Evolutionary conservation across 2,329 filamentous ascomycete genomes (phyloP).

Genomic region (Aspergillus brunneoviolaceus): DNA sequence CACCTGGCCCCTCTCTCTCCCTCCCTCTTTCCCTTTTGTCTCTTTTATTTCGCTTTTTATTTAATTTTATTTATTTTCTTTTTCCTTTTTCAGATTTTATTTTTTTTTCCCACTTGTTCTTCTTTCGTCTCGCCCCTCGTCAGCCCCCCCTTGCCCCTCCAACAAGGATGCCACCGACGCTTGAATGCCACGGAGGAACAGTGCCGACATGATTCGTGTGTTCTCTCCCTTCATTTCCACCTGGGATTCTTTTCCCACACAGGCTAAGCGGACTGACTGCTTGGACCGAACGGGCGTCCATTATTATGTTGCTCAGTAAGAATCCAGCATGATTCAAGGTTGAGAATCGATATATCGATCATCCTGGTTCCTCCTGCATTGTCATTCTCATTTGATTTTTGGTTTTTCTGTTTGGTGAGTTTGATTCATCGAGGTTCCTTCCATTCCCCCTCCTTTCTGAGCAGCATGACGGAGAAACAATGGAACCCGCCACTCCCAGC

Average conservation of each 20-base stretch:
- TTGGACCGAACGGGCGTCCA: background rate
- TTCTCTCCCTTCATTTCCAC: slow-evolving; percentile 26
- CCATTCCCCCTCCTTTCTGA: slow-evolving; percentile 1
- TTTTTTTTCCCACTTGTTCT: background rate
- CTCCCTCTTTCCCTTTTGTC: background rate
- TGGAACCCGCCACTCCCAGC: background rate
- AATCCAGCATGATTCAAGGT: background rate
- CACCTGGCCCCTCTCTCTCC: slow-evolving; percentile 4
- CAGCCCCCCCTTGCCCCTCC: slow-evolving; percentile 24
- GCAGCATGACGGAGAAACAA: background rate
- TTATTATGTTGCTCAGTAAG: background rate
- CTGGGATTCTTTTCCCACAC: slow-evolving; percentile 14
- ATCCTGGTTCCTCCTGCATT: background rate
- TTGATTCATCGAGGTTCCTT: background rate
- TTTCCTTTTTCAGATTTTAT: background rate
- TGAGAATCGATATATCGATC: background rate
- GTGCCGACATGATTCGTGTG: slow-evolving; percentile 21
- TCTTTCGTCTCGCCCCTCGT: slow-evolving; percentile 15
- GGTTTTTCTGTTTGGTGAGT: slow-evolving; percentile 11
- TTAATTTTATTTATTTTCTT: slow-evolving; percentile 6
- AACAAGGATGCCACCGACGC: slow-evolving; percentile 20
- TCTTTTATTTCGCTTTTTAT: slow-evolving; percentile 4
- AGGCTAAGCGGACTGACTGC: background rate
- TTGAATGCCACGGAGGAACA: slow-evolving; percentile 21
- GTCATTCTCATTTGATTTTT: background rate